Percentiles rank a stretch among this genome's conserved stretches.
phyloP scores from a whole-genome alignment of 208 protist species.

The Endotrypanum monterogeii region DNA sequence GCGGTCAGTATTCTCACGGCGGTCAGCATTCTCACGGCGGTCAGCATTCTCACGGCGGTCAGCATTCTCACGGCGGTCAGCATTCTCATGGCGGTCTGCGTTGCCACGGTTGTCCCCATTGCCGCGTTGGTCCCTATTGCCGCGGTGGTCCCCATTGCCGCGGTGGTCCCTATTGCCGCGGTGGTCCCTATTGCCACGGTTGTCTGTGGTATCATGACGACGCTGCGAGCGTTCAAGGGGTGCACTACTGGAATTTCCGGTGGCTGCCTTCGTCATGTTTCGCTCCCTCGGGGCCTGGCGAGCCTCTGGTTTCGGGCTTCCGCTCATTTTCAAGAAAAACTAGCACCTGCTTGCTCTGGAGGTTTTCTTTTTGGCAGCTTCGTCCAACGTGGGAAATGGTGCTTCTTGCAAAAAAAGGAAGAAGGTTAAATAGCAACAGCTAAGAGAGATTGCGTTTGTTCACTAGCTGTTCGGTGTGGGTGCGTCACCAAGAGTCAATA shows the following conservation, averaged over 20 bases:
- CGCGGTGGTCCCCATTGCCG: background rate
- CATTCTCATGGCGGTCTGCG: background rate
- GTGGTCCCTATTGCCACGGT: background rate
- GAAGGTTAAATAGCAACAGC: conserved; percentile 7
- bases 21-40: conserved; percentile 5
- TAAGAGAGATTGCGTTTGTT: conserved; percentile 13
- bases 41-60: conserved; percentile 11
- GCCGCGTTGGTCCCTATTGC: background rate
- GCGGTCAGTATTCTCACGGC: conserved; percentile 1
- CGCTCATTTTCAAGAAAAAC: conserved; percentile 16
- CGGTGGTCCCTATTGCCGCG: background rate
- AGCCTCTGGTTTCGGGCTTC: conserved; percentile 14
- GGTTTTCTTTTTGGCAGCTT: conserved; percentile 1
- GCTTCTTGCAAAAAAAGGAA: conserved; percentile 11
- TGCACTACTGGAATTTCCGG: conserved; percentile 20
- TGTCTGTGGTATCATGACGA: conserved; percentile 9
- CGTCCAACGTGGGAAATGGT: conserved; percentile 7
- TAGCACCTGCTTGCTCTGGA: conserved; percentile 1
- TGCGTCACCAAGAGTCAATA: background rate
- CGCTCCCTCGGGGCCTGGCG: conserved; percentile 12
- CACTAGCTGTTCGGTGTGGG: background rate
- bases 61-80: conserved; percentile 9
- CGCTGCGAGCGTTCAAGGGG: conserved; percentile 21
- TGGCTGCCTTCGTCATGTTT: conserved; percentile 6
- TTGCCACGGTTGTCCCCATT: conserved; percentile 7